Percentiles rank a stretch among this genome's conserved stretches.
Evolutionary conservation across 2,329 filamentous ascomycete genomes (phyloP).

Genomic region (Pestalotiopsis sp.): DNA sequence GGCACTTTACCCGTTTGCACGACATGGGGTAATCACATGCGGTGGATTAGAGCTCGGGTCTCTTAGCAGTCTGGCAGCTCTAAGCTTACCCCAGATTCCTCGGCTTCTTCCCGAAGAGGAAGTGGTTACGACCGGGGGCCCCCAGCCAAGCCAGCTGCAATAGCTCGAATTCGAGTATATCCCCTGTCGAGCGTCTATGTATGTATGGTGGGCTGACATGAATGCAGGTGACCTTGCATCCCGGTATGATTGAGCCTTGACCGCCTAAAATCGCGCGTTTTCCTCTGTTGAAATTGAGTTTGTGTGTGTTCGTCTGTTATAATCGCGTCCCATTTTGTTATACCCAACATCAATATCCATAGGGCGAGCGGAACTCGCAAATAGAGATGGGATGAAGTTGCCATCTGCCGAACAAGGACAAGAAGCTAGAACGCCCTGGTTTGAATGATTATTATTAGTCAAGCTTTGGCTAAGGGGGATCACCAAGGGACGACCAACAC

Average conservation of each 20-base stretch:
- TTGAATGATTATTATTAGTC: neutral
- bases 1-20: neutral
- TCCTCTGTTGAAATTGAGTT: neutral
- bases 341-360: neutral
- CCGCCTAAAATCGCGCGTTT: neutral
- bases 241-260: neutral
- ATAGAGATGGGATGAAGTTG: neutral
- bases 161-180: neutral
- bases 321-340: neutral
- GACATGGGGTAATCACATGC: conserved; percentile 6
- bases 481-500: neutral
- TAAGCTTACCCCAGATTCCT: conserved; percentile 8
- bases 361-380: neutral
- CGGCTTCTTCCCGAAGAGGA: neutral
- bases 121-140: neutral
- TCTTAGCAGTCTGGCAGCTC: neutral
- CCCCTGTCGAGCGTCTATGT: neutral
- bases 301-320: neutral
- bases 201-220: neutral
- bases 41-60: neutral
- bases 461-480: neutral
- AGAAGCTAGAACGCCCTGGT: neutral
- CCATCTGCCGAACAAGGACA: neutral
- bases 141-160: neutral
- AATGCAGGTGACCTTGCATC: neutral